Conservation (phyloP, 2,329 filamentous ascomycete genomes). For the Apiospora malaysiana region DNA sequence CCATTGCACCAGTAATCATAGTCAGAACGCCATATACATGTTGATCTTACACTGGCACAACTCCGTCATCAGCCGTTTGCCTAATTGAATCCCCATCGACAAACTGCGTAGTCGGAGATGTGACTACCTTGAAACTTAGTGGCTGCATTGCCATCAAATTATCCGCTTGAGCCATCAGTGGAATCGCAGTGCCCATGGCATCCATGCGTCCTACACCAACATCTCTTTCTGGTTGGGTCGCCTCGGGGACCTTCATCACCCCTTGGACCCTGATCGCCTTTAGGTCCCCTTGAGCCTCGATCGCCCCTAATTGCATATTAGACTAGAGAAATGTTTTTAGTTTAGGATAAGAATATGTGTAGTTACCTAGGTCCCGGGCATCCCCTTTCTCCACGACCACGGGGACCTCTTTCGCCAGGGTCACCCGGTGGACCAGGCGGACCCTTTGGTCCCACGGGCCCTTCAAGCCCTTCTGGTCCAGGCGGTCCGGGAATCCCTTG, state of each 20-base stretch:
- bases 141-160: background rate
- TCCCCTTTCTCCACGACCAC: background rate
- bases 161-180: background rate
- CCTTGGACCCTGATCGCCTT: background rate
- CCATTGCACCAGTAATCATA: background rate
- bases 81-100: too few relatives aligned
- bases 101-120: background rate
- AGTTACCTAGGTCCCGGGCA: background rate
- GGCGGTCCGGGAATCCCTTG: background rate
- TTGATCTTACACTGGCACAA: background rate
- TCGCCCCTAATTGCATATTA: background rate
- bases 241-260: background rate
- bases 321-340: background rate
- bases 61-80: background rate
- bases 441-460: background rate
- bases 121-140: background rate
- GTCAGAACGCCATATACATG: background rate
- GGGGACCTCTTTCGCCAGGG: background rate
- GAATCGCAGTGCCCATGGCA: background rate
- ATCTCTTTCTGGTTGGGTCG: background rate
- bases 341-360: background rate
- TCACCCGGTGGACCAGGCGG: background rate
- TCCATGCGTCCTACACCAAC: background rate
- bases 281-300: background rate
- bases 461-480: background rate